phyloP scores from a whole-genome alignment of 2,329 filamentous ascomycete genomes.

The Colletotrichum costaricense region DNA sequence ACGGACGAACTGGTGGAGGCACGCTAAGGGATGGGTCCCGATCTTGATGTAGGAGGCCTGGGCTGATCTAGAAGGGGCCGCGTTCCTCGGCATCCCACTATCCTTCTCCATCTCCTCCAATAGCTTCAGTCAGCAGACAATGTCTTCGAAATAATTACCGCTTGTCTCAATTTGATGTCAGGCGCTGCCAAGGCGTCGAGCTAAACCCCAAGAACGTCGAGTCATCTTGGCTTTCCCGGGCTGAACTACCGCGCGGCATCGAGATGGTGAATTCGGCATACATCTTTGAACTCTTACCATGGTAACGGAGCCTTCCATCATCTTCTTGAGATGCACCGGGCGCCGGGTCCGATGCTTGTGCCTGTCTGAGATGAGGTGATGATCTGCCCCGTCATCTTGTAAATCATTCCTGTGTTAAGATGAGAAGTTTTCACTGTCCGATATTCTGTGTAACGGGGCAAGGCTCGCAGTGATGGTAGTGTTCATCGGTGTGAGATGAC shows the following conservation, averaged over 20 bases:
- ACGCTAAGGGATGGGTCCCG: conserved; percentile 5
- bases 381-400: neutral
- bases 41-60: conserved; percentile 3
- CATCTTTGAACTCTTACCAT: neutral
- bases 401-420: neutral
- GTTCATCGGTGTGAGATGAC: neutral
- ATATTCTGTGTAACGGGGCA: neutral
- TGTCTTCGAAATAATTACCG: neutral
- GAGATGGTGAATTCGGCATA: neutral
- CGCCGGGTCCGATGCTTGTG: neutral
- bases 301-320: neutral
- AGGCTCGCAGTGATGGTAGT: neutral
- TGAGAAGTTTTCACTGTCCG: neutral
- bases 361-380: neutral
- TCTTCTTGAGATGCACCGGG: no score
- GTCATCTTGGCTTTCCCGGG: neutral
- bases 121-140: neutral
- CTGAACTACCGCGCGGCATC: neutral
- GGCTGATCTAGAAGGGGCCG: neutral
- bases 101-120: neutral
- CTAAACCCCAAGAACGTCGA: neutral
- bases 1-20: neutral
- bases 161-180: neutral
- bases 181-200: neutral
- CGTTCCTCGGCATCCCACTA: neutral